A percentile compares a stretch with the other conserved stretches of the same genome.
phyloP scores from a whole-genome alignment of 441 rosid species.

The Arabidopsis lyrata region DNA sequence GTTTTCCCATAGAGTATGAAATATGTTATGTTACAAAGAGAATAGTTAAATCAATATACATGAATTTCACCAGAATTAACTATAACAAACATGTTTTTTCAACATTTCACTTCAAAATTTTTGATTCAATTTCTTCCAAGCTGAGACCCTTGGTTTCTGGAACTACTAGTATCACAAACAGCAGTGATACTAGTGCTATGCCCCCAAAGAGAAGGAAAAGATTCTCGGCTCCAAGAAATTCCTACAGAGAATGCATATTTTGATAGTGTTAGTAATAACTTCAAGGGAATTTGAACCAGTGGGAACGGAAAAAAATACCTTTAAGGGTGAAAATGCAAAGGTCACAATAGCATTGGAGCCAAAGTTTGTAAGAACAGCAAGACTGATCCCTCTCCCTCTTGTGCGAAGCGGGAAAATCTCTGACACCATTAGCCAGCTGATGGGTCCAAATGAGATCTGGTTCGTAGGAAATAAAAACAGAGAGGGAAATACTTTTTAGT shows the following conservation, averaged over 20 bases:
- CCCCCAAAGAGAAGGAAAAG: slow-evolving; percentile 90
- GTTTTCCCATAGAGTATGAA: background rate
- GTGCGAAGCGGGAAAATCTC: slow-evolving; percentile 93
- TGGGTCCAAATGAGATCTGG: slow-evolving; percentile 94
- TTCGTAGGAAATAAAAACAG: background rate
- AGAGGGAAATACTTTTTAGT: slow-evolving; percentile 14
- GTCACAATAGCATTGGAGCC: slow-evolving; percentile 96
- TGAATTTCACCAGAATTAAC: background rate
- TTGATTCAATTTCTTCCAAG: slow-evolving; percentile 93
- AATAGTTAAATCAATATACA: background rate
- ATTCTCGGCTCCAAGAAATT: slow-evolving; percentile 83
- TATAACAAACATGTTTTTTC: slow-evolving; percentile 1
- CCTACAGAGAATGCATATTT: slow-evolving; percentile 58
- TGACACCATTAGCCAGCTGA: slow-evolving; percentile 99
- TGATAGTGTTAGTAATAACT: slow-evolving; percentile 27
- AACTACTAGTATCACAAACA: slow-evolving; percentile 63
- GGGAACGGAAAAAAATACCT: slow-evolving; percentile 53
- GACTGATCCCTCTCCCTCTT: slow-evolving; percentile 86
- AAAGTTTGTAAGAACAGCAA: slow-evolving; percentile 94
- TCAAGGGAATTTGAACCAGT: slow-evolving; percentile 6
- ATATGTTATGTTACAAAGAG: background rate
- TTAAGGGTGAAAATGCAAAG: slow-evolving; percentile 91
- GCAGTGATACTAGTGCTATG: slow-evolving; percentile 71
- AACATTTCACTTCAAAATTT: slow-evolving; percentile 70
- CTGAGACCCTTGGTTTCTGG: slow-evolving; percentile 99